Evolutionary conservation across 2,329 filamentous ascomycete genomes (phyloP), one percentile per base, ranked within the genome.

Genomic region (Cercospora zeina): DNA sequence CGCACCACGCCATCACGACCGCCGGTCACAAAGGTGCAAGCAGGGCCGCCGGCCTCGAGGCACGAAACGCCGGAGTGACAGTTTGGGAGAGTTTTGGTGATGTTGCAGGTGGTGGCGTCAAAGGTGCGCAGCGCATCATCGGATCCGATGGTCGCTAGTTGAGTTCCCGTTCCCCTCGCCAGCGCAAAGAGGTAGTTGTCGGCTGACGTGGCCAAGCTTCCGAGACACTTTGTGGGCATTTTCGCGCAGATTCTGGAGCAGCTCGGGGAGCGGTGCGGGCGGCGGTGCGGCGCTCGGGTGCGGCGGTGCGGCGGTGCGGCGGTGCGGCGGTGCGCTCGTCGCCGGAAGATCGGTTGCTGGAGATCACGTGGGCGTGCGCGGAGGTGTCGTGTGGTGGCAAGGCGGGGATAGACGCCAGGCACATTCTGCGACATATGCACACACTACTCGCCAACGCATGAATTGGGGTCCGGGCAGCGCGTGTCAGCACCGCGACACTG

Each of bases 41-140:
- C 19, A 47, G 59, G 27, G n/a, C 59, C 63, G 0, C 82, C 78
- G 21, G 42, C 8, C 57, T 82, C 81, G 31, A 90, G 77, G 64
- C 84, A 85, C 13, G 86, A 87, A 67, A 91, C 77, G 64, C 88
- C 88, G 4, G 82, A 80, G 66, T 89, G 86, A 33, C 81, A 78
- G 9, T 82, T 83, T 36, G 74, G 72, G 53, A 85, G 76, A 8
- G 77, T 77, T 55, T 79, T 81, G 0, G 83, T 80, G 2, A 79
- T 72, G 58, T 79, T 79, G 24, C 92, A 78, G 24, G 80, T 81
- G 1, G 77, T 67, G 0, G 87, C 83, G 72, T 89, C 82, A 66
- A 92, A 83, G 16, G 90, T 76, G 30, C 85, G 83, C 19, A 93
- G 79, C n/a, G 80, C 82, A 75, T 90, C 85, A 76, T 91, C 87